These are phyloP conservation scores for Sanguinoderma infundibulare DNA, from an alignment of 1,284 basidiomycete genomes.

Conservation along the genomic window DNA sequence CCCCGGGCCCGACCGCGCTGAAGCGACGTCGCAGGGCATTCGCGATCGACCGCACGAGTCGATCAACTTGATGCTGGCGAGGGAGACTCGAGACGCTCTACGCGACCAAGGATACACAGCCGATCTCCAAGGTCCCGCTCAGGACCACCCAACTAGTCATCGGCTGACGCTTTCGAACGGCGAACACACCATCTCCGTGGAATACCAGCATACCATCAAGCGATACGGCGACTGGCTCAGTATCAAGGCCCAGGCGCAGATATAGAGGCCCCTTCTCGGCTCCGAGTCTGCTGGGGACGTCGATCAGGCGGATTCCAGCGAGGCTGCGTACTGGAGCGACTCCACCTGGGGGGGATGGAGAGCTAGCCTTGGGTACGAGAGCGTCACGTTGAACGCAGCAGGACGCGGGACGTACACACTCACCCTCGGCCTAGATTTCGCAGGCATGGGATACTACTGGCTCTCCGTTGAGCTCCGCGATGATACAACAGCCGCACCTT, in stretches of 20 bases:
- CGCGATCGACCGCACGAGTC: background rate
- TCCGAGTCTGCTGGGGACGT: no score
- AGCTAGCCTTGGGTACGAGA: background rate
- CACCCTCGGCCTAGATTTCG: background rate
- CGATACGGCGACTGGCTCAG: no score
- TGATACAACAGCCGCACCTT: background rate
- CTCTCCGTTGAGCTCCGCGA: background rate
- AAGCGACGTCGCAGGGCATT: no score
- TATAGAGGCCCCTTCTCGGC: no score
- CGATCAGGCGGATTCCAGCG: no score
- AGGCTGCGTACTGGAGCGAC: no score
- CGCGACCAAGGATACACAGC: background rate
- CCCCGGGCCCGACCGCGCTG: no score
- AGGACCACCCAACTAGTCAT: no score
- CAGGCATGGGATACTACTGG: background rate
- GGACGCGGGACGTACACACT: background rate
- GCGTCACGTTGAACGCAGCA: background rate
- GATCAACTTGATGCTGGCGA: background rate
- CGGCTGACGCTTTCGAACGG: no score
- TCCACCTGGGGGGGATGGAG: background rate
- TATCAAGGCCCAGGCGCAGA: no score
- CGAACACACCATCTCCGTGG: background rate
- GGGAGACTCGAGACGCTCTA: background rate
- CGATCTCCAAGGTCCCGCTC: background rate
- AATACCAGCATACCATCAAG: background rate